Percentiles rank a stretch among this genome's conserved stretches.
phyloP scores from a whole-genome alignment of 257 asterid genomes.

The Solanum appendiculatum region DNA sequence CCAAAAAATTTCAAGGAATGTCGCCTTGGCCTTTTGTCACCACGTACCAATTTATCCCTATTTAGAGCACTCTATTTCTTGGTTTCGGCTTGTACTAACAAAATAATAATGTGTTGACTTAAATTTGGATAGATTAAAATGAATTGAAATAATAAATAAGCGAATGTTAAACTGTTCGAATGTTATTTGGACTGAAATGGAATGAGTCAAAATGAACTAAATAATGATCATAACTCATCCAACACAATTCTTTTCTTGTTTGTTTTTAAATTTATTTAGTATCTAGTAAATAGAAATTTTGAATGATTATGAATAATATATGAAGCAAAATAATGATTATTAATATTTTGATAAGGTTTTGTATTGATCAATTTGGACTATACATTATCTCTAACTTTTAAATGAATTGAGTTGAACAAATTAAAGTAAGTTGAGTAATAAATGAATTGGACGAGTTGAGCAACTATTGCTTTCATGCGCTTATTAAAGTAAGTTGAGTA shows the following conservation, averaged over 20 bases:
- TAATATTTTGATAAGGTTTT: neutral
- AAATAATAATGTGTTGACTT: neutral
- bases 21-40: neutral
- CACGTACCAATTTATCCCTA: neutral
- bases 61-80: neutral
- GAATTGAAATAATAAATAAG: neutral
- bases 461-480: neutral
- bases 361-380: neutral
- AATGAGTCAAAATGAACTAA: no score
- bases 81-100: neutral
- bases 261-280: no score
- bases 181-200: neutral
- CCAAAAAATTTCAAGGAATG: neutral
- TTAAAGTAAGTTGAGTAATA: neutral
- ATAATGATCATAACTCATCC: no score
- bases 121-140: neutral
- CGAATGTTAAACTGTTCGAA: fast-evolving
- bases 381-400: neutral
- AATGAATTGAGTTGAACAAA: neutral
- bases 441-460: neutral
- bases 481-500: no score
- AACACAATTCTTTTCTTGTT: no score
- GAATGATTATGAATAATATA: no score
- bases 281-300: no score
- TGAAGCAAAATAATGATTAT: no score